Evolutionary conservation across 768 basidiomycete genomes (phyloP).

Genomic region (Termitomyces sp.): DNA sequence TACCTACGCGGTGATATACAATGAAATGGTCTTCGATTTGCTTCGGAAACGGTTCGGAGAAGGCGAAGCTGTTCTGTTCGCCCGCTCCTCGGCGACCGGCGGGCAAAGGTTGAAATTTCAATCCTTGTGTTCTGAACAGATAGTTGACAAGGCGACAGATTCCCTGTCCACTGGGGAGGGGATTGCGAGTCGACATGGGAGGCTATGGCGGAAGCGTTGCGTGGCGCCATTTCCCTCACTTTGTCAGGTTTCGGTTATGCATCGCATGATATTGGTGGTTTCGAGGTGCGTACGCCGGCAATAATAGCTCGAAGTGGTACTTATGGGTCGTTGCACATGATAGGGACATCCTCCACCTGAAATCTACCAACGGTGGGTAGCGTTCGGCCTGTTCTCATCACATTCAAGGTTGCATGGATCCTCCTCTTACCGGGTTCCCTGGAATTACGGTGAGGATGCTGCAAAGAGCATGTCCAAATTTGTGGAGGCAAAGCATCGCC

Average conservation of each 20-base stretch:
- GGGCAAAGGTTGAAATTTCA: slow-evolving; percentile 51
- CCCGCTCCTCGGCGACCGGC: slow-evolving; percentile 64
- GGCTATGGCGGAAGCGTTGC: slow-evolving; percentile 74
- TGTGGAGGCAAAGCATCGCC: slow-evolving; percentile 61
- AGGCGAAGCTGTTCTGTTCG: slow-evolving; percentile 69
- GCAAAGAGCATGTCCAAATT: slow-evolving; percentile 61
- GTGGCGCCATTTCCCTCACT: slow-evolving; percentile 65
- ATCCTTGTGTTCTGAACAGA: not conserved
- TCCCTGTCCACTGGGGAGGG: slow-evolving; percentile 63
- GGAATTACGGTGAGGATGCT: slow-evolving; percentile 73
- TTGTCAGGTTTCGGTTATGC: slow-evolving; percentile 70
- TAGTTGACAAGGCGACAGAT: slow-evolving; percentile 23
- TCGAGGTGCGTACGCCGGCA: slow-evolving; percentile 44
- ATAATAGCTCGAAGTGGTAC: not conserved
- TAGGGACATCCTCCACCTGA: slow-evolving; percentile 66
- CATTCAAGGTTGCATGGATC: slow-evolving; percentile 76
- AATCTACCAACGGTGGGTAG: slow-evolving; percentile 76
- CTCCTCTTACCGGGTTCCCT: slow-evolving; percentile 73
- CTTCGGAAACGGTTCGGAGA: slow-evolving; percentile 58
- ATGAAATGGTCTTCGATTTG: slow-evolving; percentile 65
- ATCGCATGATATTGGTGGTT: slow-evolving; percentile 77
- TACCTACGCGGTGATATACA: slow-evolving; percentile 67
- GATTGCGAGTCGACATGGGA: slow-evolving; percentile 78
- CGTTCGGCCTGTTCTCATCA: slow-evolving; percentile 74
- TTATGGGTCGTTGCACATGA: not conserved